Conservation (phyloP, 2,329 filamentous ascomycete genomes). For the Teratosphaeria zuluensis region DNA sequence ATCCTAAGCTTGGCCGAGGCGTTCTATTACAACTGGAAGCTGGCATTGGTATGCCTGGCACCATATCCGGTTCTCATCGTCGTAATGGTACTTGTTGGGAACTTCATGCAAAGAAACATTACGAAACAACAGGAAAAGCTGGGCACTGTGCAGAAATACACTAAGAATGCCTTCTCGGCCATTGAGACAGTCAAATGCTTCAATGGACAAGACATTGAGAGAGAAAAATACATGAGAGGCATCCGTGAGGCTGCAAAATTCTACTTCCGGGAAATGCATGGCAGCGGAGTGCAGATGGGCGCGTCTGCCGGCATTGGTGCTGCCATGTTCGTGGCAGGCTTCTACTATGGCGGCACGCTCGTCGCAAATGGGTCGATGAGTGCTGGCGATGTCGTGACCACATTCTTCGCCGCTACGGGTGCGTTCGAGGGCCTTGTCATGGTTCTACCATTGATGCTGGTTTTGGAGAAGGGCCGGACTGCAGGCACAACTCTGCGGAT, state of each 20-base stretch:
- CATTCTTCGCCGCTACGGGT: conserved; percentile 73
- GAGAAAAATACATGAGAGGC: conserved; percentile 51
- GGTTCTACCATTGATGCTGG: conserved; percentile 65
- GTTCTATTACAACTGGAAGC: conserved; percentile 70
- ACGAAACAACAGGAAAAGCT: conserved; percentile 59
- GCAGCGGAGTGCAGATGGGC: conserved; percentile 62
- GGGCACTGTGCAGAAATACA: conserved; percentile 59
- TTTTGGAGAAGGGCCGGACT: conserved; percentile 68
- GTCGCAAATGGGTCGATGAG: conserved; percentile 49
- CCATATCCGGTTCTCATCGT: conserved; percentile 59
- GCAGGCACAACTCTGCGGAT: conserved; percentile 56
- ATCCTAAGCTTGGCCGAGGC: conserved; percentile 60
- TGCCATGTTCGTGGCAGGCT: conserved; percentile 74
- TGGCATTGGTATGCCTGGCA: conserved; percentile 69
- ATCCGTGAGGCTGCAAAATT: conserved; percentile 50
- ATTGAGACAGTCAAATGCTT: conserved; percentile 84
- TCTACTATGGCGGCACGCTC: conserved; percentile 74
- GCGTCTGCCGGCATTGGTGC: conserved; percentile 66
- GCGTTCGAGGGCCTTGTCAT: conserved; percentile 66
- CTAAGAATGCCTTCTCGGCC: conserved; percentile 57
- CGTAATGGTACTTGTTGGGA: conserved; percentile 51
- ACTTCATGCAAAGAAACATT: conserved; percentile 55
- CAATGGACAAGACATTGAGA: conserved; percentile 64
- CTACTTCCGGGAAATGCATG: conserved; percentile 59
- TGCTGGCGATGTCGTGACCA: conserved; percentile 64